Percentiles rank a stretch among this genome's conserved stretches.
These are phyloP conservation scores for Nemophila menziesii DNA, from an alignment of 257 asterid species.

Conservation along the genomic window DNA sequence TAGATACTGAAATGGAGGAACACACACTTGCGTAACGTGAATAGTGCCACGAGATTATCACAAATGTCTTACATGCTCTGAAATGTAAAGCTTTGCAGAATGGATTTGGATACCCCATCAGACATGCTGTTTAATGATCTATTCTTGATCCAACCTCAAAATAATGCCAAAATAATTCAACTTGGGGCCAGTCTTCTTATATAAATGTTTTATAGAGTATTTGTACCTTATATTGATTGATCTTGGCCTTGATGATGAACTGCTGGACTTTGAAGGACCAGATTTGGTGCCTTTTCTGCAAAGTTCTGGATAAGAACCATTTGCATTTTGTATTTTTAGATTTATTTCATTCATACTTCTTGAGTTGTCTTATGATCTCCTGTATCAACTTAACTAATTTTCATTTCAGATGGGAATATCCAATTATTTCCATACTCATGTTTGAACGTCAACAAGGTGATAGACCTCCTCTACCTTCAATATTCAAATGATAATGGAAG, in stretches of 20 bases:
- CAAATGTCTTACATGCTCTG: conserved; percentile 59
- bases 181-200: conserved; percentile 89
- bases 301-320: conserved; percentile 67
- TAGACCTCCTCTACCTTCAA: too few species aligned
- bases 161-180: conserved; percentile 78
- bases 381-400: too few species aligned
- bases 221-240: conserved; percentile 69
- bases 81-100: conserved; percentile 50
- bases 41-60: conserved; percentile 79
- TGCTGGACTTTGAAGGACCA: conserved; percentile 86
- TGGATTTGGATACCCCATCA: conserved; percentile 86
- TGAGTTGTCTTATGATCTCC: too few species aligned
- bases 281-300: conserved; percentile 93
- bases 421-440: too few species aligned
- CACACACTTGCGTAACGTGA: conserved; percentile 72
- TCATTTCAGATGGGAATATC: too few species aligned
- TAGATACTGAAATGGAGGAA: conserved; percentile 57
- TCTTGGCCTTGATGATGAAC: conserved; percentile 83
- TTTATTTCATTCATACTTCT: conserved; percentile 4
- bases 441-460: too few species aligned
- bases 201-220: conserved; percentile 76
- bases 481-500: too few species aligned
- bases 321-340: conserved; percentile 37
- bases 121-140: conserved; percentile 57
- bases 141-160: conserved; percentile 66